Evolutionary conservation across 495 filamentous ascomycete species (phyloP).

Genomic region (Podospora sp.): DNA sequence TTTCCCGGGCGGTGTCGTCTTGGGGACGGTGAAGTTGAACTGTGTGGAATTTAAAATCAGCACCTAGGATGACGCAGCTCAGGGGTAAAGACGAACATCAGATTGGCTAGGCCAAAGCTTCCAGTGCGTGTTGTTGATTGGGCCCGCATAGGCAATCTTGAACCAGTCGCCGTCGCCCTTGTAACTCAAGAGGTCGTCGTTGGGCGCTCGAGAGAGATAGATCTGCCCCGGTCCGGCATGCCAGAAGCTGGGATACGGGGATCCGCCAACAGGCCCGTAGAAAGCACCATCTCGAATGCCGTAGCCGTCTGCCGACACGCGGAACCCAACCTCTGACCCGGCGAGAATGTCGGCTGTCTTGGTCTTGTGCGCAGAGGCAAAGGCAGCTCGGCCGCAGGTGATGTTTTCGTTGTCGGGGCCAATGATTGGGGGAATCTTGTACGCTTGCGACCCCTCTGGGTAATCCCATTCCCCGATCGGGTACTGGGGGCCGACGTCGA

Average conservation of each 20-base stretch:
- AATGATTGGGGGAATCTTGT: constrained; percentile 15
- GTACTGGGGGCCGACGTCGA: constrained; percentile 1
- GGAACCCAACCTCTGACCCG: constrained; percentile 26
- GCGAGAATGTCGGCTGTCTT: constrained; percentile 27
- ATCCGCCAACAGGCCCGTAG: neutral
- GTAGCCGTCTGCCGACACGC: constrained; percentile 20
- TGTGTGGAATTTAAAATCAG: neutral
- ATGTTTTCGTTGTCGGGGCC: constrained; percentile 16
- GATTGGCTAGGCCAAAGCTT: neutral
- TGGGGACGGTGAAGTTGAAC: constrained; percentile 43
- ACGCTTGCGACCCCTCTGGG: constrained; percentile 14
- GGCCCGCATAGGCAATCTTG: constrained; percentile 32
- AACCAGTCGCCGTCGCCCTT: constrained; percentile 36
- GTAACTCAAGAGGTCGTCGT: constrained; percentile 25
- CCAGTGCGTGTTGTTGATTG: constrained; percentile 17
- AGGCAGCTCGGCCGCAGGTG: constrained; percentile 26
- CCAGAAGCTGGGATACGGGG: constrained; percentile 3
- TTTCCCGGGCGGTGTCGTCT: constrained; percentile 41
- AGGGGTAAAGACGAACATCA: constrained; percentile 11
- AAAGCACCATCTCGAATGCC: neutral
- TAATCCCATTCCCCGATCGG: neutral
- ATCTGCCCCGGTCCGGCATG: constrained; percentile 25
- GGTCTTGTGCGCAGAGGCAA: constrained; percentile 16
- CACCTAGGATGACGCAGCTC: no score
- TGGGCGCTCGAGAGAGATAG: constrained; percentile 28